Percentiles rank a stretch among this genome's conserved stretches.
These are phyloP conservation scores for Lasiodiplodia sp. DNA, from an alignment of 2,329 filamentous ascomycete genomes.

Conservation along the genomic window DNA sequence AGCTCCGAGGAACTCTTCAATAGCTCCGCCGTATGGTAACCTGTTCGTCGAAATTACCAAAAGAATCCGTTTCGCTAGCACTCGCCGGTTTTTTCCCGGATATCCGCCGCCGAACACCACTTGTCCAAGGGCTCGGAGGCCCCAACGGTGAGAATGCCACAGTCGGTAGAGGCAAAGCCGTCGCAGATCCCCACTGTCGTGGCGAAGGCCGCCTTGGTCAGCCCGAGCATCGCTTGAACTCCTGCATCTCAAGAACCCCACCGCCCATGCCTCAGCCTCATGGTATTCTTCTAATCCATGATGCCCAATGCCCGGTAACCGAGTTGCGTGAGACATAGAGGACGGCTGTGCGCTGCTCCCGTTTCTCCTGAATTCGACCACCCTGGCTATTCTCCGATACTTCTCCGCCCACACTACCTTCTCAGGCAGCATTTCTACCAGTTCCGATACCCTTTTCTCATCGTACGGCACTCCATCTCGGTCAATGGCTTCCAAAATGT, in stretches of 20 bases:
- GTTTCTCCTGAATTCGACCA: background rate
- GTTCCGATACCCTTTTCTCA: background rate
- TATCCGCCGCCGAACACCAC: too few relatives aligned
- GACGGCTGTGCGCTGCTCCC: too few relatives aligned
- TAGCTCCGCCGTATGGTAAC: background rate
- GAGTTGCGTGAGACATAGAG: too few relatives aligned
- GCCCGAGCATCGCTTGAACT: too few relatives aligned
- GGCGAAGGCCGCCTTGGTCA: too few relatives aligned
- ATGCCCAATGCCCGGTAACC: background rate
- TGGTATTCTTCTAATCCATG: background rate
- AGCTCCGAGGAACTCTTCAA: background rate
- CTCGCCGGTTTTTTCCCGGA: background rate
- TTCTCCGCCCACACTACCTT: background rate
- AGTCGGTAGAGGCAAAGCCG: background rate
- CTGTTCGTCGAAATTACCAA: background rate
- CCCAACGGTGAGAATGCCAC: background rate
- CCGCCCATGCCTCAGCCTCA: background rate
- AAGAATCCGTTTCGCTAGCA: background rate
- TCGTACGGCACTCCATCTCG: background rate
- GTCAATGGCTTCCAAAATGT: background rate
- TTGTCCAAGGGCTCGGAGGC: too few relatives aligned
- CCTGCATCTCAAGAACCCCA: background rate
- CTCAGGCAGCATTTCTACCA: background rate
- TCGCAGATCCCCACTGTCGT: too few relatives aligned
- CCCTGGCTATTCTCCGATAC: background rate